A percentile compares a stretch with the other conserved stretches of the same genome.
phyloP scores from a whole-genome alignment of 225 moss, liverwort and hornwort species.

The Anthoceros angustus region DNA sequence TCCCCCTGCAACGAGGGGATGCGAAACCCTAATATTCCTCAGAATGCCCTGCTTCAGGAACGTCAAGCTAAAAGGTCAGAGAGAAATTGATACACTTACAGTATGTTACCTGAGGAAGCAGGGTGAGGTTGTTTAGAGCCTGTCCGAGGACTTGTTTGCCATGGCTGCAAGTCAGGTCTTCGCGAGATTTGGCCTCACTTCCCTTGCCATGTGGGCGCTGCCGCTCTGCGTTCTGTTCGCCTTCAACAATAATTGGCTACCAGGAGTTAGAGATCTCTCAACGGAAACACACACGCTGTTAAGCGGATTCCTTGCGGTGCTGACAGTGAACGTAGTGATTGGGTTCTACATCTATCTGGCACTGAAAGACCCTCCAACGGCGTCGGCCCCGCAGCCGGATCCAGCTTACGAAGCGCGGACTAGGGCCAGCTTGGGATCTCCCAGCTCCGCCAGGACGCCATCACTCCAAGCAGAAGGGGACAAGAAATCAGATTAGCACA shows the following conservation, averaged over 20 bases:
- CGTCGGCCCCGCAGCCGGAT: constrained; percentile 41
- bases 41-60: no score
- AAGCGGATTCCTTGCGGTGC: constrained; percentile 60
- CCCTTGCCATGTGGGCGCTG: constrained; percentile 58
- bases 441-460: neutral
- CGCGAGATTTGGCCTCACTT: constrained; percentile 35
- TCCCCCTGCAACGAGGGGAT: no score
- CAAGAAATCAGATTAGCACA: neutral
- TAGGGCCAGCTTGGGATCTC: constrained; percentile 18
- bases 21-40: no score
- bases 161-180: constrained; percentile 47
- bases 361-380: constrained; percentile 38
- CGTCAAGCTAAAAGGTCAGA: no score
- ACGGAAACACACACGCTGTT: constrained; percentile 52
- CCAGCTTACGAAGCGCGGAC: constrained; percentile 33
- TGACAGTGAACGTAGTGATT: constrained; percentile 65
- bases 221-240: constrained; percentile 47
- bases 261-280: constrained; percentile 17
- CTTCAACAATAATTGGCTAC: constrained; percentile 53
- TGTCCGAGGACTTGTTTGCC: no score
- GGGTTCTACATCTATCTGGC: constrained; percentile 44
- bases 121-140: no score
- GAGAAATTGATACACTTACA: no score
- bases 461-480: neutral
- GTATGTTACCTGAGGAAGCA: no score